Conservation (phyloP, 176 grass and related monocot species). For the Alloteropsis semialata region DNA sequence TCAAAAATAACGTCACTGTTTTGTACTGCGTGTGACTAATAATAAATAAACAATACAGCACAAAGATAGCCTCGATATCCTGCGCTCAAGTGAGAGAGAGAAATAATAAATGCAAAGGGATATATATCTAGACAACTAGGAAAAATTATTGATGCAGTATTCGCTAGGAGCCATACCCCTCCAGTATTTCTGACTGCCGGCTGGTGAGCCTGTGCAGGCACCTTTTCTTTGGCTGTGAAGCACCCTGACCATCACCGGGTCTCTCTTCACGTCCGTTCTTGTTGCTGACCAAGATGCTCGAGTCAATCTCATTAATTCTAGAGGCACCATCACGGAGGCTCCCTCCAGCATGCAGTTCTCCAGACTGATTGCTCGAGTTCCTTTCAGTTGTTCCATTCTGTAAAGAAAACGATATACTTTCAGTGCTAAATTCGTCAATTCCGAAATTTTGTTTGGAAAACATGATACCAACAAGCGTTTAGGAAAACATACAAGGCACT, state of each 20-base stretch:
- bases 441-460: background rate
- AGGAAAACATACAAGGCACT: background rate
- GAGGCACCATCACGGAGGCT: background rate
- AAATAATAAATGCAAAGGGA: background rate
- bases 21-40: background rate
- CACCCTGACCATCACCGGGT: background rate
- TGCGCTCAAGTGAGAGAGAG: background rate
- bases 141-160: background rate
- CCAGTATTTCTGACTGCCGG: slow-evolving; percentile 22
- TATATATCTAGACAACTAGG: background rate
- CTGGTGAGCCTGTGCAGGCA: slow-evolving; percentile 10
- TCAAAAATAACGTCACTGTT: background rate
- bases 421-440: background rate
- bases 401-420: background rate
- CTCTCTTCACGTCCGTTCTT: background rate
- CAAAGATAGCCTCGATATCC: background rate
- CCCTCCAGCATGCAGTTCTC: background rate
- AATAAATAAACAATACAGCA: background rate
- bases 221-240: slow-evolving; percentile 6
- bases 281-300: background rate
- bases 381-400: background rate
- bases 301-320: background rate
- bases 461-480: background rate
- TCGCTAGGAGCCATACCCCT: slow-evolving; percentile 33
- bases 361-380: background rate